Evolutionary conservation across 805 yeast species (phyloP).

Genomic region (Hanseniaspora hatyaiensis): DNA sequence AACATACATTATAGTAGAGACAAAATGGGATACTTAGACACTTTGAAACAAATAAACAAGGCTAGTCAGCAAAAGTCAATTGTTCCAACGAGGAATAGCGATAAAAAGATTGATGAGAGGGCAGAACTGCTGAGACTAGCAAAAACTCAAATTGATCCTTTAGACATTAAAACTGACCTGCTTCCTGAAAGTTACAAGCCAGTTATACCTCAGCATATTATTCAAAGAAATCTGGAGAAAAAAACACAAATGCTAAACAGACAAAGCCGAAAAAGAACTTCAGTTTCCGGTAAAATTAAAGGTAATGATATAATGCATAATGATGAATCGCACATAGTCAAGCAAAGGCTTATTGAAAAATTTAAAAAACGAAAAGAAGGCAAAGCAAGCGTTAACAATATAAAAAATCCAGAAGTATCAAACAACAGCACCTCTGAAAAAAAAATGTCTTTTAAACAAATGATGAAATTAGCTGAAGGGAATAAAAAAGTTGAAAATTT

Average conservation of each 20-base stretch:
- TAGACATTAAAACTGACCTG: conserved; percentile 19
- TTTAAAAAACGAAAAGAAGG: conserved; percentile 16
- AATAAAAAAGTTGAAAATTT: conserved; percentile 23
- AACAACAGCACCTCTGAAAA: conserved; percentile 26
- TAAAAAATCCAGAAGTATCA: background rate
- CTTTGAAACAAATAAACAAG: conserved; percentile 1
- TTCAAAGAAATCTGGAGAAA: conserved; percentile 55
- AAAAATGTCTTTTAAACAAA: conserved; percentile 42
- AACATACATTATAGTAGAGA: background rate
- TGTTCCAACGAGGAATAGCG: background rate
- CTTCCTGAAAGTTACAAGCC: conserved; percentile 27
- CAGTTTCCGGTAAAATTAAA: background rate
- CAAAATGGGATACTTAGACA: conserved; percentile 14
- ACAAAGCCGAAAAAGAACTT: conserved; percentile 25
- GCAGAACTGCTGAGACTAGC: conserved; percentile 3
- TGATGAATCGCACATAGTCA: conserved; percentile 10
- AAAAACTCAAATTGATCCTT: conserved; percentile 6
- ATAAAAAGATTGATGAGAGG: background rate
- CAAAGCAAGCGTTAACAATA: background rate
- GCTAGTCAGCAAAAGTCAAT: background rate
- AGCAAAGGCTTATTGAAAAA: conserved; percentile 2
- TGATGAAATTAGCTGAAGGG: conserved; percentile 46
- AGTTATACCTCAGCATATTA: conserved; percentile 17
- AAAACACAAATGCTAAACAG: conserved; percentile 39
- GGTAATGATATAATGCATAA: conserved; percentile 2